Conservation (phyloP, 116 monocot genomes). For the Dioscorea cayenensis region DNA sequence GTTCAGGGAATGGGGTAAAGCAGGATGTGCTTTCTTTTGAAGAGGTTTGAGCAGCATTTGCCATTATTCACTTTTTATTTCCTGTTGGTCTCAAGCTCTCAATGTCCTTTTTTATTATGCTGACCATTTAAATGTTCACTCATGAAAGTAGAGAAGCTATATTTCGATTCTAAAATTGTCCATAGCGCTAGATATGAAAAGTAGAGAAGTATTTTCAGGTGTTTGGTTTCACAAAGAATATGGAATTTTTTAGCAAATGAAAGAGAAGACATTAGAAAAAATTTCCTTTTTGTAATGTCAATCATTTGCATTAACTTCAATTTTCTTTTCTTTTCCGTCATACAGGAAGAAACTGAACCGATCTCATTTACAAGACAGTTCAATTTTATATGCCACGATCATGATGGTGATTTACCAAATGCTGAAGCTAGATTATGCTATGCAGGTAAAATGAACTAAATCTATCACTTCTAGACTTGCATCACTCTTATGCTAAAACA, state of each 20-base stretch:
- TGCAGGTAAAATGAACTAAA: slow-evolving; percentile 46
- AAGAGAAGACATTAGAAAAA: no score
- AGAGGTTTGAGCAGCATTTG: slow-evolving; percentile 11
- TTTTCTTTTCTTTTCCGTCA: neutral
- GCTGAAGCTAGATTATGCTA: slow-evolving; percentile 51
- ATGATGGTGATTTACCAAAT: slow-evolving; percentile 42
- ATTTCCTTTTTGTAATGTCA: no score
- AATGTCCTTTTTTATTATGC: neutral
- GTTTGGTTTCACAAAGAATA: no score
- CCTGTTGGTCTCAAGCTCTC: neutral
- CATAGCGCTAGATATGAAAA: no score
- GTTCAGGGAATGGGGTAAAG: neutral
- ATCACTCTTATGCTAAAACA: neutral
- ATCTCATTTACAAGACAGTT: slow-evolving; percentile 19
- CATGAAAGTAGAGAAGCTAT: neutral
- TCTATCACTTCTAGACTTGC: neutral
- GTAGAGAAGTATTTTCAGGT: no score
- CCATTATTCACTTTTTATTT: neutral
- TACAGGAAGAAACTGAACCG: slow-evolving; percentile 17
- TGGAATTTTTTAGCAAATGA: no score
- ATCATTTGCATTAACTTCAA: no score
- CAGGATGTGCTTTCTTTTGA: slow-evolving; percentile 11
- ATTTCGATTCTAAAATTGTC: no score
- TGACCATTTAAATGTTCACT: neutral
- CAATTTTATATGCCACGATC: slow-evolving; percentile 23